Percentiles rank a stretch among this genome's conserved stretches.
phyloP scores from a whole-genome alignment of 2,329 filamentous ascomycete genomes.

The Davidsoniella neocaledoniae region DNA sequence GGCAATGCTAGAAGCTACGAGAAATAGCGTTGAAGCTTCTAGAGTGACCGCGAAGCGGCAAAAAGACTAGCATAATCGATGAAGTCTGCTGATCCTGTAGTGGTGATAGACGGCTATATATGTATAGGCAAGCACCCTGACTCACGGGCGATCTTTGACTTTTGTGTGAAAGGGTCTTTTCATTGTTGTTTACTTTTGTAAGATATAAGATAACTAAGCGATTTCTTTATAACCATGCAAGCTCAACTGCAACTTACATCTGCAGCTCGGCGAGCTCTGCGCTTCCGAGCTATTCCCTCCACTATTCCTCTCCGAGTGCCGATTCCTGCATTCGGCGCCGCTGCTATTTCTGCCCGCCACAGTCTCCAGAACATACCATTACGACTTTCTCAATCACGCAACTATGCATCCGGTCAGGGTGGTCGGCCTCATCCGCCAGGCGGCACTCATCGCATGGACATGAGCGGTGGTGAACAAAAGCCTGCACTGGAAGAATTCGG shows the following conservation, averaged over 20 bases:
- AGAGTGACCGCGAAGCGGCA: slow-evolving; percentile 8
- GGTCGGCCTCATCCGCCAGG: slow-evolving; percentile 70
- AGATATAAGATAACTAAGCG: not conserved
- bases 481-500: slow-evolving; percentile 81
- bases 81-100: not conserved
- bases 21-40: slow-evolving; percentile 20
- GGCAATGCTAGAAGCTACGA: slow-evolving; percentile 23
- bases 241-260: slow-evolving; percentile 24
- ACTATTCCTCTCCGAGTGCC: not conserved
- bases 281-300: not conserved
- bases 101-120: slow-evolving; percentile 2
- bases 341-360: slow-evolving; percentile 22
- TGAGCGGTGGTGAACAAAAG: slow-evolving; percentile 62
- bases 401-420: slow-evolving; percentile 39
- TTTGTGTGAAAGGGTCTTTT: too few species aligned
- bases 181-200: too few species aligned
- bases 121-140: not conserved
- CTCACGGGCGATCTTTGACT: too few species aligned
- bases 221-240: slow-evolving; percentile 21
- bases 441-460: slow-evolving; percentile 84
- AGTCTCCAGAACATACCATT: slow-evolving; percentile 12
- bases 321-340: slow-evolving; percentile 11
- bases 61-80: not conserved
- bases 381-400: slow-evolving; percentile 21
- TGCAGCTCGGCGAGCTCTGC: slow-evolving; percentile 21